Evolutionary conservation across 2,329 filamentous ascomycete genomes (phyloP).

Genomic region (Gaeumannomyces tritici): DNA sequence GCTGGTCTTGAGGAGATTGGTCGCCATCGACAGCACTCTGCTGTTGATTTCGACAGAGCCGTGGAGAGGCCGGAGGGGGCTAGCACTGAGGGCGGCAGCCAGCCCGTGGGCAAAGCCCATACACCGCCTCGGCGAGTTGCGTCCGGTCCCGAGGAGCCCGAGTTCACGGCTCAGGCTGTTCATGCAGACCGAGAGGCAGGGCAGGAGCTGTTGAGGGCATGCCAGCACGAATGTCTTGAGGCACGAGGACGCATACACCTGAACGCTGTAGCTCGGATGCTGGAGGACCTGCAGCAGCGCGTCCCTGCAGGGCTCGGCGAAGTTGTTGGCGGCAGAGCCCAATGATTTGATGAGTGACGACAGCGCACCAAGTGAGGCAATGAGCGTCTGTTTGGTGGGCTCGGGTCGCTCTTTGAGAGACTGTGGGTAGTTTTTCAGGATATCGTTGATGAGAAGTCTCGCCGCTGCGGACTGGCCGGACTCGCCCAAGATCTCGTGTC

Average conservation of each 20-base stretch:
- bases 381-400: conserved; percentile 77
- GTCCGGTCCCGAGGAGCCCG: conserved; percentile 61
- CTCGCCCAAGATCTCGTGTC: conserved; percentile 74
- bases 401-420: conserved; percentile 78
- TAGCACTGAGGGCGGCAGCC: conserved; percentile 83
- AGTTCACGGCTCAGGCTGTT: conserved; percentile 88
- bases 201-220: conserved; percentile 83
- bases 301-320: conserved; percentile 80
- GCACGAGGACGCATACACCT: conserved; percentile 80
- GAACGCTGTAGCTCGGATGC: conserved; percentile 93
- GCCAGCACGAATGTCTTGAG: conserved; percentile 80
- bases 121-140: conserved; percentile 74
- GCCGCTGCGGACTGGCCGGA: conserved; percentile 79
- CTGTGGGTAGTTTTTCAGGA: conserved; percentile 92
- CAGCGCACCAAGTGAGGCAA: conserved; percentile 69
- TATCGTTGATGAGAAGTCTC: conserved; percentile 71
- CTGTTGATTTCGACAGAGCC: conserved; percentile 95
- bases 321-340: conserved; percentile 68
- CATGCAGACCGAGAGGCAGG: conserved; percentile 90
- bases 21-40: conserved; percentile 82
- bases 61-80: conserved; percentile 78
- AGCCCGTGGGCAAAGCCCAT: conserved; percentile 87
- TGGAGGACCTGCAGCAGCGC: conserved; percentile 82
- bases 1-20: conserved; percentile 83
- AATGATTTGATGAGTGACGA: conserved; percentile 69